phyloP scores from a whole-genome alignment of 2,329 filamentous ascomycete species.

The Diaporthe ampelina region DNA sequence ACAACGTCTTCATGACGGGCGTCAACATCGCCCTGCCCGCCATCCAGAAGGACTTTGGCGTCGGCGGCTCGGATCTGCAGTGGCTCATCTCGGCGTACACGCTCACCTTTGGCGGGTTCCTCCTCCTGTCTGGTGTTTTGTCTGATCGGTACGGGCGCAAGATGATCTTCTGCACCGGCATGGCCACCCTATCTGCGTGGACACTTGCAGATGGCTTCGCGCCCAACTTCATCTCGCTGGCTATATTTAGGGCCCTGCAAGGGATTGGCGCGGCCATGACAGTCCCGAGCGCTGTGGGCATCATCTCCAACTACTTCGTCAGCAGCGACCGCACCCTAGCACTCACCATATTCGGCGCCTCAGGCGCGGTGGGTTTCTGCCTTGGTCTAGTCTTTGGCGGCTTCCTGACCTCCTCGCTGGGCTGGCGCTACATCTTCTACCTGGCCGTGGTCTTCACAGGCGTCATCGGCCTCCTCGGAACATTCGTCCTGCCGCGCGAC shows the following conservation, averaged over 20 bases:
- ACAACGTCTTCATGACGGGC: constrained; percentile 60
- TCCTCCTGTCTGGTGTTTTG: constrained; percentile 51
- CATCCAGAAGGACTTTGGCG: constrained; percentile 49
- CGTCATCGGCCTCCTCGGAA: constrained; percentile 45
- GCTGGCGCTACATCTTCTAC: constrained; percentile 56
- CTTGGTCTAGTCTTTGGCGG: constrained; percentile 56
- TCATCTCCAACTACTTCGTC: constrained; percentile 57
- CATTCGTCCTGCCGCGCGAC: constrained; percentile 55
- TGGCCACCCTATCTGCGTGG: constrained; percentile 53
- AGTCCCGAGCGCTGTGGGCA: constrained; percentile 60
- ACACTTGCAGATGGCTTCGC: constrained; percentile 53
- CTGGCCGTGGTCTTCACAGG: constrained; percentile 52
- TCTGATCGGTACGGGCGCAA: constrained; percentile 55
- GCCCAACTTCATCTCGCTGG: constrained; percentile 57
- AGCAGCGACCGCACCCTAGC: constrained; percentile 54
- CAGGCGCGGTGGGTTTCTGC: constrained; percentile 56
- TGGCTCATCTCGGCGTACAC: constrained; percentile 59
- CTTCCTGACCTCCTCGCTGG: constrained; percentile 54
- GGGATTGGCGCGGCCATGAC: constrained; percentile 62
- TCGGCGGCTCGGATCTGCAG: constrained; percentile 52
- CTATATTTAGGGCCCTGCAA: constrained; percentile 60
- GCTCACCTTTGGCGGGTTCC: constrained; percentile 55
- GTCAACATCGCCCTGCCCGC: constrained; percentile 57
- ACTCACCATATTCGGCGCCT: constrained; percentile 55
- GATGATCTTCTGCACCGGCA: constrained; percentile 54